Evolutionary conservation across 352 stramenopile species (phyloP), one percentile per base, ranked within the genome.

Genomic region (Elongisporangium prolatum): DNA sequence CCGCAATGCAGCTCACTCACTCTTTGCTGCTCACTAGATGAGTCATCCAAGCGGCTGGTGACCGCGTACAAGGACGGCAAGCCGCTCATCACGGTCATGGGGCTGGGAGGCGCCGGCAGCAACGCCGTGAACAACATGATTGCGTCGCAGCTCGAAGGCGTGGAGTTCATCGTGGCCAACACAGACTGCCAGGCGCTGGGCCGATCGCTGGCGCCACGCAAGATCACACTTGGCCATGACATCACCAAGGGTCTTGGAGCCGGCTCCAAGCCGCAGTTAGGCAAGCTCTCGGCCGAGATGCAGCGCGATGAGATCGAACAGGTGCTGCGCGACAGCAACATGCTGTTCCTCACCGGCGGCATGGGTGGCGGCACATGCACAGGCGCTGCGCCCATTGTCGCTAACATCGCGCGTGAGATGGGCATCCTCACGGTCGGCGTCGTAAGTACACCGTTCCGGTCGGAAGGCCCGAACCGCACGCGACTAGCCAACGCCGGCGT

Each of bases 151-250:
- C 71, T 94, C 44, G 83, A 94, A 64, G 86, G 95, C 17, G 95
- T 98, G 20, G 87, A 97, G 71, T 98, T 98, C 67, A 97, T 97
- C 80, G 89, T 95, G 21, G 82, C 97, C 52, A 98, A 98, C 73
- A 98, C 95, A 20, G 95, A 98, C 68, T 97, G 90, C 25, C 95
- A 98, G 66, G 84, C 84, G 6, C 68, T 95, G 8, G 80, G 74
- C n/a, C 68, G 83, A 7, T 94, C 87, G 40, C 62, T 95, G 25
- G 84, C 86, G 25, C 77, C 80, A 21, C 80, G 81, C 59, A 91
- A 93, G 69, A 90, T 95, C 58, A 91, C 78, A 34, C 67, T 95
- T 17, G 86, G 86, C 60, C 88, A 89, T 60, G 80, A 93, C 20
- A 84, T 94, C 54, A 95, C 84, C 20, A 92, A 91, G 56, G 86